Evolutionary conservation across 257 asterid species (phyloP).

Genomic region (Ocimum tenuiflorum): DNA sequence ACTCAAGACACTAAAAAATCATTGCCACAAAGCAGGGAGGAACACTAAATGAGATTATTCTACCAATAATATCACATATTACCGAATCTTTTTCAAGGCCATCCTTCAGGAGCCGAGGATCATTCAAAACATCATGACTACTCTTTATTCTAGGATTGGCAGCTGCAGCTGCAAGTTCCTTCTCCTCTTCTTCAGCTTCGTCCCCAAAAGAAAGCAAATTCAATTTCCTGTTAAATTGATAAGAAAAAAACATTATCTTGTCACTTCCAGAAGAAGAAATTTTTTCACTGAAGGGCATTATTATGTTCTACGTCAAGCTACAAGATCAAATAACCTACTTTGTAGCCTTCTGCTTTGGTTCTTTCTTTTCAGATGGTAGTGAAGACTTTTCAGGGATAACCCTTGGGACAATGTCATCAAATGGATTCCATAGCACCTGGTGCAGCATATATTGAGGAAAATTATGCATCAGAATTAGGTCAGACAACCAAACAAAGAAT

Average conservation of each 20-base stretch:
- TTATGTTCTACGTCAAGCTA: background rate
- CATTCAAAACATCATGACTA: conserved; percentile 92
- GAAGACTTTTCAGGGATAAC: conserved; percentile 35
- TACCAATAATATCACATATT: conserved; percentile 10
- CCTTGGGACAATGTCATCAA: conserved; percentile 89
- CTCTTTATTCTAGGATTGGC: conserved; percentile 65
- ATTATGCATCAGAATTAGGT: conserved; percentile 6
- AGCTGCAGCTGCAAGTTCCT: conserved; percentile 58
- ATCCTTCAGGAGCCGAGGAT: conserved; percentile 90
- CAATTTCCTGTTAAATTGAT: conserved; percentile 56
- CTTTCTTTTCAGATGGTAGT: conserved; percentile 44
- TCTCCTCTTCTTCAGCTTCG: conserved; percentile 98
- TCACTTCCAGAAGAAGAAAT: background rate
- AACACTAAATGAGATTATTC: background rate
- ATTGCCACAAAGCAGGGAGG: conserved; percentile 1
- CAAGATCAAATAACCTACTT: conserved; percentile 45
- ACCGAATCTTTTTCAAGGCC: conserved; percentile 44
- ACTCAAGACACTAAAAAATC: conserved; percentile 2
- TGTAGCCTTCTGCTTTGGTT: conserved; percentile 51
- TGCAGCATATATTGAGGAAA: conserved; percentile 14
- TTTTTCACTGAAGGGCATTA: conserved; percentile 1
- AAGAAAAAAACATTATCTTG: conserved; percentile 13
- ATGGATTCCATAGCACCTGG: conserved; percentile 93
- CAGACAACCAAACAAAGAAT: background rate
- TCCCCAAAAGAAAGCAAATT: conserved; percentile 95